Percentiles rank a stretch among this genome's conserved stretches.
phyloP scores from a whole-genome alignment of 208 protist species.

The Trypanosoma scelopori region DNA sequence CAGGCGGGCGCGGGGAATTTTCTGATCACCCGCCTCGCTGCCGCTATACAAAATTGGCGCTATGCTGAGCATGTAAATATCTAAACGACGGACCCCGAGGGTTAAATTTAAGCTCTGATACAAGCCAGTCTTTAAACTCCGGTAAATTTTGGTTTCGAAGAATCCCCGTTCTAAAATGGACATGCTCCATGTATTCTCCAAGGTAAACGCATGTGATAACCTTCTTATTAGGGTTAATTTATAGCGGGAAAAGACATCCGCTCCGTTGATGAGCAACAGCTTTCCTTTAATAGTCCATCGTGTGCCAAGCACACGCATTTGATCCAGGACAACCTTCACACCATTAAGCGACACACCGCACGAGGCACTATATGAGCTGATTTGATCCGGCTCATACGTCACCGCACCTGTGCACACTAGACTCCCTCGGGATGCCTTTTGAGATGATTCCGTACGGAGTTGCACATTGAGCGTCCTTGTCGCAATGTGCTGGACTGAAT shows the following conservation, averaged over 20 bases:
- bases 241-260: conserved; percentile 51
- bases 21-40: conserved; percentile 1
- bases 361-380: conserved; percentile 40
- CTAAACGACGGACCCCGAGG: conserved; percentile 51
- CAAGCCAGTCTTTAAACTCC: conserved; percentile 20
- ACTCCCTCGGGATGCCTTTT: conserved; percentile 20
- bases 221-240: conserved; percentile 60
- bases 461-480: conserved; percentile 35
- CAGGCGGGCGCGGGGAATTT: conserved; percentile 42
- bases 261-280: conserved; percentile 41
- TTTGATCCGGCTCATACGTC: conserved; percentile 38
- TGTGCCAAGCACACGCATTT: conserved; percentile 44
- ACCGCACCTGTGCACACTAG: conserved; percentile 33
- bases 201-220: conserved; percentile 45
- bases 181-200: conserved; percentile 65
- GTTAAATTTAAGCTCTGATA: conserved; percentile 41
- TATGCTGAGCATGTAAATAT: conserved; percentile 36
- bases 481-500: conserved; percentile 62
- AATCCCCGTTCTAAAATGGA: conserved; percentile 58
- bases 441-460: conserved; percentile 41
- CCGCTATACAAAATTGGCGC: conserved; percentile 38
- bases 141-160: conserved; percentile 43
- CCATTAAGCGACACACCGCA: conserved; percentile 40
- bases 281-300: conserved; percentile 64
- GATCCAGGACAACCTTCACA: conserved; percentile 41